Conservation (phyloP, 2,329 filamentous ascomycete genomes). For the Cytospora leucostoma region DNA sequence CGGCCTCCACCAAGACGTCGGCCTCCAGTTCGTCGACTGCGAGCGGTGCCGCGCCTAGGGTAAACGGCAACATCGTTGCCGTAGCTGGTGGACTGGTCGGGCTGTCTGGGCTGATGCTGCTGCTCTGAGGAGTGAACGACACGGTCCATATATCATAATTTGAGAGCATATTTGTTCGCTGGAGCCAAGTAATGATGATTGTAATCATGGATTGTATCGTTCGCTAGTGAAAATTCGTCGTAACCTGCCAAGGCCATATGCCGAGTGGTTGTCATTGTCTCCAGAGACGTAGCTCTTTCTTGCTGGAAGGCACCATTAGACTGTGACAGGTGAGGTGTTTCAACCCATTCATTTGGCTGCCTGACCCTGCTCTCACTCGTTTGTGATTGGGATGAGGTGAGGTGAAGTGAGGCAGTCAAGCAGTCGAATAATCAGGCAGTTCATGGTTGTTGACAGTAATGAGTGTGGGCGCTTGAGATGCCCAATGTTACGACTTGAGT, state of each 20-base stretch:
- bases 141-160: not conserved
- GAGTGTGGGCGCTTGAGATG: not conserved
- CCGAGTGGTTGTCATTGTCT: too few species aligned
- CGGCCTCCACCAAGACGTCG: not conserved
- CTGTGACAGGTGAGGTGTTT: too few species aligned
- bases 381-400: too few species aligned
- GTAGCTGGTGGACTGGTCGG: constrained; percentile 18
- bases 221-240: too few species aligned
- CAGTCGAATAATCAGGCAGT: not conserved
- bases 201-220: too few species aligned
- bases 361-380: too few species aligned
- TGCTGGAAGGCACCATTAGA: too few species aligned
- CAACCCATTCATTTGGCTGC: too few species aligned
- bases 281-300: too few species aligned
- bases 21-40: constrained; percentile 2
- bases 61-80: not conserved
- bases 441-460: not conserved
- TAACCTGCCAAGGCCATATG: too few species aligned
- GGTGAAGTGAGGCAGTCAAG: too few species aligned
- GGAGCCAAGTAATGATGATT: not conserved
- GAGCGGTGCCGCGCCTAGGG: constrained; percentile 11
- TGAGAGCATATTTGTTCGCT: not conserved
- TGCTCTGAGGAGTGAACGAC: not conserved
- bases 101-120: constrained; percentile 14
- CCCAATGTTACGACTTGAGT: not conserved